Conservation (phyloP, 1,284 basidiomycete species). For the Irpex sp. region DNA sequence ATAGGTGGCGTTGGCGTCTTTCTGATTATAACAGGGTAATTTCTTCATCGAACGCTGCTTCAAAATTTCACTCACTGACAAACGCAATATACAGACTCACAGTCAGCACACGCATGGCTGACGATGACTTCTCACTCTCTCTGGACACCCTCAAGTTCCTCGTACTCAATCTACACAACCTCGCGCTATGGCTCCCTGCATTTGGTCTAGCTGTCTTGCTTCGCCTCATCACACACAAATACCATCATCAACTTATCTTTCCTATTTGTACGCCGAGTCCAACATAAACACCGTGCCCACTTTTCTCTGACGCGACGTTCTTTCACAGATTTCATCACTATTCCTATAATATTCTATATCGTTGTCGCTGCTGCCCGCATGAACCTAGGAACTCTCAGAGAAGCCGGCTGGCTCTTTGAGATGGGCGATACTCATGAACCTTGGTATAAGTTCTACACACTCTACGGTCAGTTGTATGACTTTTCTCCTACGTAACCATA, state of each 20-base stretch:
- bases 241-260: conserved; percentile 89
- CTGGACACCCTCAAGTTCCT: conserved; percentile 62
- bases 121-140: conserved; percentile 76
- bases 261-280: conserved; percentile 66
- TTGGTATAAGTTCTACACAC: conserved; percentile 84
- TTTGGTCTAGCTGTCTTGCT: conserved; percentile 77
- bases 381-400: conserved; percentile 59
- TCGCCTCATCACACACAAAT: conserved; percentile 77
- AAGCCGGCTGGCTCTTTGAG: conserved; percentile 88
- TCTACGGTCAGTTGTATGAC: conserved; percentile 52
- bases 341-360: conserved; percentile 84
- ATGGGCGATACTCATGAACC: conserved; percentile 57
- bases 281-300: background rate
- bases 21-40: conserved; percentile 81
- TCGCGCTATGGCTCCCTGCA: conserved; percentile 76
- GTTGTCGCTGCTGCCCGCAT: conserved; percentile 65
- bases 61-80: background rate
- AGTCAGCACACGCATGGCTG: conserved; percentile 80
- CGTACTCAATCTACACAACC: conserved; percentile 55
- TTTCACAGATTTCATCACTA: conserved; percentile 73
- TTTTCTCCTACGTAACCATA: background rate
- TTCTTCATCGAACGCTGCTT: conserved; percentile 17
- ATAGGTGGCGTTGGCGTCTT: conserved; percentile 97
- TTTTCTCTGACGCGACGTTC: background rate
- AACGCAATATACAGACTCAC: conserved; percentile 51